A percentile compares a stretch with the other conserved stretches of the same genome.
Conservation (phyloP, 345 rosid genomes). For the Anacardium occidentale region DNA sequence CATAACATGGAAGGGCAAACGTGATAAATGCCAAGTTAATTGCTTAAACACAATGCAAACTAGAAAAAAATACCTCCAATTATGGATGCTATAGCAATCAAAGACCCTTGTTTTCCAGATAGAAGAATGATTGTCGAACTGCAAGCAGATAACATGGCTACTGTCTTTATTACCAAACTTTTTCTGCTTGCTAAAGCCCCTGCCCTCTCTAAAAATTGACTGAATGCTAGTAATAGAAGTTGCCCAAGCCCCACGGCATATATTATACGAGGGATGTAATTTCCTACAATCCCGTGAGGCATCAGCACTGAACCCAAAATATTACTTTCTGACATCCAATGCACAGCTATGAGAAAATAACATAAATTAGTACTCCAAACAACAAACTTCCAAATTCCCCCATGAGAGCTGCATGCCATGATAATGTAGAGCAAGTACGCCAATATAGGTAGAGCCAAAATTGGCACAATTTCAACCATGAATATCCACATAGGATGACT, state of each 20-base stretch:
- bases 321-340: conserved; percentile 68
- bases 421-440: conserved; percentile 44
- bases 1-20: not conserved
- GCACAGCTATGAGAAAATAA: conserved; percentile 67
- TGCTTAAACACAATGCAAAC: too few relatives aligned
- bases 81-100: too few relatives aligned
- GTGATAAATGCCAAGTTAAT: conserved; percentile 9
- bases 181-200: conserved; percentile 26
- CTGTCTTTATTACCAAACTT: conserved; percentile 39
- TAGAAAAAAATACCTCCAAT: too few relatives aligned
- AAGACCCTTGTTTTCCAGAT: too few relatives aligned
- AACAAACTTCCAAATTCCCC: conserved; percentile 48
- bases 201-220: conserved; percentile 24
- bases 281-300: conserved; percentile 42
- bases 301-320: conserved; percentile 32
- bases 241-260: conserved; percentile 60
- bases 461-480: conserved; percentile 53
- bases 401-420: conserved; percentile 25
- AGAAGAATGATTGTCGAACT: too few relatives aligned
- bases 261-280: conserved; percentile 53
- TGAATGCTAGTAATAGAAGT: conserved; percentile 46
- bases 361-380: conserved; percentile 50
- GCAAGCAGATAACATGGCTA: conserved; percentile 1
- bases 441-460: conserved; percentile 44
- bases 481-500: conserved; percentile 54